Evolutionary conservation across 768 basidiomycete genomes (phyloP).

Genomic region (Lactifluus hygrophoroides): DNA sequence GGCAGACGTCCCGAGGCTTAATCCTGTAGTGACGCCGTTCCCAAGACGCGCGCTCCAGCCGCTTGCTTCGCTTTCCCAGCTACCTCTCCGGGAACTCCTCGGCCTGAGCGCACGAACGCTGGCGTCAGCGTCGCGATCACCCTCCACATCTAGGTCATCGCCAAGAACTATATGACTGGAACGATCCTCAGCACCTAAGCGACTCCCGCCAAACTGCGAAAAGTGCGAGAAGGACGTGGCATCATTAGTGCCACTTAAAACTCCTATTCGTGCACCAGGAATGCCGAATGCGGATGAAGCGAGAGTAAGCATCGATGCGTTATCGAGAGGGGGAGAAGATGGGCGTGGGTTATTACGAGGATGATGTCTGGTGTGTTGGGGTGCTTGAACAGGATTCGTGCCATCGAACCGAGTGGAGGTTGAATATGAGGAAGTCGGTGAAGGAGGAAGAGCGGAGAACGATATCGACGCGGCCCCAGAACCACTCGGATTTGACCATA

Average conservation of each 20-base stretch:
- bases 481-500: constrained; percentile 37
- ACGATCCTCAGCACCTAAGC: constrained; percentile 41
- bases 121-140: constrained; percentile 66
- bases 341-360: constrained; percentile 95
- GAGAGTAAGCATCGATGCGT: constrained; percentile 87
- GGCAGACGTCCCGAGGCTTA: constrained; percentile 2
- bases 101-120: constrained; percentile 86
- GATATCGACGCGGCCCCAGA: constrained; percentile 55
- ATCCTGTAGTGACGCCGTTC: constrained; percentile 34
- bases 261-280: constrained; percentile 45
- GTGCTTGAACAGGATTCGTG: constrained; percentile 58
- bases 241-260: constrained; percentile 23
- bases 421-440: constrained; percentile 36
- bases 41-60: constrained; percentile 76
- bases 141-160: constrained; percentile 27
- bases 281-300: constrained; percentile 88
- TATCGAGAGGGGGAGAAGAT: constrained; percentile 81
- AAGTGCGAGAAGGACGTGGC: constrained; percentile 66
- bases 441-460: constrained; percentile 60
- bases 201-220: constrained; percentile 31
- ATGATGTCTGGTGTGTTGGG: constrained; percentile 84
- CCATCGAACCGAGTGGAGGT: constrained; percentile 27
- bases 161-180: constrained; percentile 58
- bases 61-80: constrained; percentile 88
- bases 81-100: constrained; percentile 75